These are phyloP conservation scores for Vigna reflexopilosa DNA, from an alignment of 306 rosid genomes.

Conservation along the genomic window DNA sequence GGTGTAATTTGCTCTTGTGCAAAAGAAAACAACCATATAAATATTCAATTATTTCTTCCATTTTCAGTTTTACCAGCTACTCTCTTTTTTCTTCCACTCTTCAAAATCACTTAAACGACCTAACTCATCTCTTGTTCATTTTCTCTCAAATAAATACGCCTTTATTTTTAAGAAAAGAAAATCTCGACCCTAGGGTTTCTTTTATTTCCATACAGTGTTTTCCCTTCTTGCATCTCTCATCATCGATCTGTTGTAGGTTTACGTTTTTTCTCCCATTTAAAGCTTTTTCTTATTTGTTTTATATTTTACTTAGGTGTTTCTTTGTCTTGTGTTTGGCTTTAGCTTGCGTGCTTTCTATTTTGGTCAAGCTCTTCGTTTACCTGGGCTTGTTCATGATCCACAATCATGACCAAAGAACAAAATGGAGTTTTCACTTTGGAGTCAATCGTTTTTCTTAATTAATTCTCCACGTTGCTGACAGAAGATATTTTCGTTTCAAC, in stretches of 20 bases:
- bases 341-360: constrained; percentile 19
- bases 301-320: background rate
- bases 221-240: background rate
- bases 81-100: constrained; percentile 26
- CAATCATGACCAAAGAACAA: constrained; percentile 42
- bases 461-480: constrained; percentile 22
- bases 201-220: background rate
- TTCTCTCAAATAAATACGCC: background rate
- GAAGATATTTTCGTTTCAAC: constrained; percentile 18
- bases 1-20: constrained; percentile 44
- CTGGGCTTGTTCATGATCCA: constrained; percentile 24
- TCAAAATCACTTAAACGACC: constrained; percentile 33
- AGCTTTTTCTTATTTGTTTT: background rate
- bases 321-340: background rate
- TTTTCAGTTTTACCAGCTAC: constrained; percentile 19
- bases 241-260: background rate
- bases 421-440: constrained; percentile 20
- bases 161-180: background rate
- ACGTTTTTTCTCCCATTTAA: constrained; percentile 25
- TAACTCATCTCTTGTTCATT: background rate
- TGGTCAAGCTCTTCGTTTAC: constrained; percentile 37
- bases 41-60: constrained; percentile 35
- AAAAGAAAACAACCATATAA: constrained; percentile 27
- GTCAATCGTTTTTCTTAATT: background rate
- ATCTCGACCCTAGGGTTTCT: constrained; percentile 45